Percentiles rank a stretch among this genome's conserved stretches.
Conservation (phyloP, 2,329 filamentous ascomycete genomes). For the Gaeumannomyces sp. region DNA sequence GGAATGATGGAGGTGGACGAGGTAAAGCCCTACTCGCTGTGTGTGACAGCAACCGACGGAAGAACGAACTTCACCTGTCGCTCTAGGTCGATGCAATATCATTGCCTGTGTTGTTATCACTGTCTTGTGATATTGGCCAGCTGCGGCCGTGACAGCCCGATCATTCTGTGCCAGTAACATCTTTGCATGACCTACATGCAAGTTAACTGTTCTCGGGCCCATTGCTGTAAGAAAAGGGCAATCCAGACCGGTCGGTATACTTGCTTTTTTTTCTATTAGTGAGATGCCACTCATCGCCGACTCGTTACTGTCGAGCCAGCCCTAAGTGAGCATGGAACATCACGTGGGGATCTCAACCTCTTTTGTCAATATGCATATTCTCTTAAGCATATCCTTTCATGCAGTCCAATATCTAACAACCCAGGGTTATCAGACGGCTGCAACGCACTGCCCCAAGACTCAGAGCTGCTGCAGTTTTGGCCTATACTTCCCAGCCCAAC, state of each 20-base stretch:
- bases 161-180: neutral
- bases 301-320: neutral
- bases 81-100: neutral
- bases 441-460: neutral
- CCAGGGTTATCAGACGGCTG: neutral
- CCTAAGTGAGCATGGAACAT: neutral
- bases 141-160: neutral
- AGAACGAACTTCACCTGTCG: neutral
- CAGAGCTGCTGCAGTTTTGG: neutral
- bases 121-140: neutral
- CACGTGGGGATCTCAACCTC: too few relatives aligned
- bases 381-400: neutral
- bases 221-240: neutral
- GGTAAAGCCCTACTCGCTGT: neutral
- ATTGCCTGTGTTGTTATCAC: neutral
- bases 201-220: neutral
- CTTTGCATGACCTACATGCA: neutral
- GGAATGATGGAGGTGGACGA: neutral
- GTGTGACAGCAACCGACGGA: neutral
- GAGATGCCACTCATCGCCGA: neutral
- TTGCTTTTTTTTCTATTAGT: neutral
- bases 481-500: too few relatives aligned
- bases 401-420: neutral
- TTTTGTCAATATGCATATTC: neutral
- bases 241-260: neutral